Percentiles rank a stretch among this genome's conserved stretches.
phyloP scores from a whole-genome alignment of 768 basidiomycete genomes.

The Suillus brevipes region DNA sequence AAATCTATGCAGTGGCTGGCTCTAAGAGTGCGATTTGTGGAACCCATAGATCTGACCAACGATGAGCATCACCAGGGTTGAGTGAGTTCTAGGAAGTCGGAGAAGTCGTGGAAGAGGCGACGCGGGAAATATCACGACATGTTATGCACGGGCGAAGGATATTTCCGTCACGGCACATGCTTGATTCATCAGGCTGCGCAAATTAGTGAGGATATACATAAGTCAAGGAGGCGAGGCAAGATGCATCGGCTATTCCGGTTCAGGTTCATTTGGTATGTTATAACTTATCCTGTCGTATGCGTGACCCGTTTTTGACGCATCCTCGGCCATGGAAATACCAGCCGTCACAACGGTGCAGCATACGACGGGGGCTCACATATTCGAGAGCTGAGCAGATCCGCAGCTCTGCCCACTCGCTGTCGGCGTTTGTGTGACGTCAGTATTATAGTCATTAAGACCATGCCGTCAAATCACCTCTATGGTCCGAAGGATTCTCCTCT shows the following conservation, averaged over 20 bases:
- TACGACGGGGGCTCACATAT: background rate
- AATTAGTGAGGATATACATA: background rate
- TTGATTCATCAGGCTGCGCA: background rate
- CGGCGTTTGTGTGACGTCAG: background rate
- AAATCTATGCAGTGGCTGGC: constrained; percentile 82
- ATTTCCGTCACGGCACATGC: background rate
- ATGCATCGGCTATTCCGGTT: background rate
- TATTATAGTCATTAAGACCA: background rate
- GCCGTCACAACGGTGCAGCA: background rate
- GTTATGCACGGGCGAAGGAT: no score
- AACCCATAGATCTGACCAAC: constrained; percentile 34
- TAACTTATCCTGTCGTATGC: background rate
- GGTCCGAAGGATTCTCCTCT: background rate
- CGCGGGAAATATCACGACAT: constrained; percentile 45
- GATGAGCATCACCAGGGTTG: constrained; percentile 33
- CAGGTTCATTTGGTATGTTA: background rate
- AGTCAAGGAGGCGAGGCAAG: background rate
- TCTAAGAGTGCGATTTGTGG: constrained; percentile 61
- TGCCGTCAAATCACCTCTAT: background rate
- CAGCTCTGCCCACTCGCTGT: background rate
- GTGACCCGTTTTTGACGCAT: background rate
- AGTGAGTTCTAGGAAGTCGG: constrained; percentile 67
- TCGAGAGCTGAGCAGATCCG: background rate
- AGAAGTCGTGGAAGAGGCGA: constrained; percentile 60
- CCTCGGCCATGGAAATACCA: background rate